Conservation (phyloP, 2,329 filamentous ascomycete species). For the Paraphaeosphaeria minitans region DNA sequence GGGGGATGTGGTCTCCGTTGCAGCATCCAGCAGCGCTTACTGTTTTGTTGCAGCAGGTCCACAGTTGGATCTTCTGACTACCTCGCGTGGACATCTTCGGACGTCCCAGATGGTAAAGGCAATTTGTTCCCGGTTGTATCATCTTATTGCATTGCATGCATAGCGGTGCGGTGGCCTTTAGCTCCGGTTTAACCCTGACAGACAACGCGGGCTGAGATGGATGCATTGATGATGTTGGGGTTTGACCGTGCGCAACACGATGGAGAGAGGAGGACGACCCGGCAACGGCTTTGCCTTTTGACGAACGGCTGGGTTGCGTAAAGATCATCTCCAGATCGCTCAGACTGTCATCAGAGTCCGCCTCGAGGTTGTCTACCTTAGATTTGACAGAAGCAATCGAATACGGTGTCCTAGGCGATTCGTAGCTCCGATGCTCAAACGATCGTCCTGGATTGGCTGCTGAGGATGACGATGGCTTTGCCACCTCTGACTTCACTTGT, state of each 20-base stretch:
- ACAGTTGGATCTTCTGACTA: background rate
- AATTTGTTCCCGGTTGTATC: background rate
- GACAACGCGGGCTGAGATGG: background rate
- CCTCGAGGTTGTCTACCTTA: background rate
- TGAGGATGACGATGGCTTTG: constrained; percentile 5
- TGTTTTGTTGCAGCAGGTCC: background rate
- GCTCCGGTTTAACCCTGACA: background rate
- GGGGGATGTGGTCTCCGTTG: background rate
- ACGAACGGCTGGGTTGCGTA: background rate
- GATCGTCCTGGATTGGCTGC: background rate
- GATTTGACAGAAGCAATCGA: background rate
- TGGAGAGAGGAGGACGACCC: background rate
- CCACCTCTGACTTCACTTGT: constrained; percentile 5
- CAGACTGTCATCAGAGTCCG: background rate
- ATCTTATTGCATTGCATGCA: background rate
- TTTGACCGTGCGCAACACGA: background rate
- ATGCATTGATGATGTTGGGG: background rate
- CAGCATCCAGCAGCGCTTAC: background rate
- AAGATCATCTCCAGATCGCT: background rate
- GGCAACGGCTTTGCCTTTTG: background rate
- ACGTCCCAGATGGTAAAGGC: background rate
- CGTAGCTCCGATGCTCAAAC: background rate
- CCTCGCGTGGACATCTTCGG: background rate
- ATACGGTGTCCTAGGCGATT: background rate
- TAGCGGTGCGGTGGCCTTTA: background rate